Conservation (phyloP, 2,329 filamentous ascomycete genomes). For the Didymella sp. region DNA sequence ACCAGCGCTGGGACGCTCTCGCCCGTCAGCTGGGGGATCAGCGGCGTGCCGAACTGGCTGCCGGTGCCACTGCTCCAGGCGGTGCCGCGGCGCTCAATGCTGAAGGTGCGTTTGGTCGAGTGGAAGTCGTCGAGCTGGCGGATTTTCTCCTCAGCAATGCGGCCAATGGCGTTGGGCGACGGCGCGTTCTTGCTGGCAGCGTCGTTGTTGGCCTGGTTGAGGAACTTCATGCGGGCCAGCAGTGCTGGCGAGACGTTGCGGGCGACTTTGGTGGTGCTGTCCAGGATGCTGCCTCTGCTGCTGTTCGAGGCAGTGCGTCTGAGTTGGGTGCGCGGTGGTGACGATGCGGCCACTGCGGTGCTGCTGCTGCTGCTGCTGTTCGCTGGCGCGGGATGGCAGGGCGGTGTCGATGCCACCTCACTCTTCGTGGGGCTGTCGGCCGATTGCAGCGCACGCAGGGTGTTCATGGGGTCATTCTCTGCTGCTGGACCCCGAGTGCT, state of each 20-base stretch:
- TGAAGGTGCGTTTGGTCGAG: slow-evolving; percentile 58
- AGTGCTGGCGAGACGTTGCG: slow-evolving; percentile 54
- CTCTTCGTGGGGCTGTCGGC: slow-evolving; percentile 33
- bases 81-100: slow-evolving; percentile 70
- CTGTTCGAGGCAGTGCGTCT: slow-evolving; percentile 21
- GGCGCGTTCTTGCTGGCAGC: slow-evolving; percentile 44
- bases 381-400: slow-evolving; percentile 27
- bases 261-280: slow-evolving; percentile 43
- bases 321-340: slow-evolving; percentile 24
- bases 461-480: slow-evolving; percentile 39
- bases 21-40: slow-evolving; percentile 46
- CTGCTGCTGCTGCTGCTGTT: too few relatives aligned
- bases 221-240: slow-evolving; percentile 53
- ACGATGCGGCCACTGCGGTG: slow-evolving; percentile 22
- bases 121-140: slow-evolving; percentile 73
- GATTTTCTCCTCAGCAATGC: slow-evolving; percentile 73
- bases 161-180: slow-evolving; percentile 59
- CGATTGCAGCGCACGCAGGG: slow-evolving; percentile 27
- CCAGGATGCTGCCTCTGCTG: slow-evolving; percentile 17
- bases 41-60: slow-evolving; percentile 37
- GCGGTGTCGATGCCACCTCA: slow-evolving; percentile 20
- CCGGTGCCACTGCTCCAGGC: slow-evolving; percentile 71
- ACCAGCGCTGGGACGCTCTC: slow-evolving; percentile 47
- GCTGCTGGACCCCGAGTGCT: slow-evolving; percentile 23
- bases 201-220: slow-evolving; percentile 49